phyloP scores from a whole-genome alignment of 805 yeast genomes.

The Brettanomyces nanus region DNA sequence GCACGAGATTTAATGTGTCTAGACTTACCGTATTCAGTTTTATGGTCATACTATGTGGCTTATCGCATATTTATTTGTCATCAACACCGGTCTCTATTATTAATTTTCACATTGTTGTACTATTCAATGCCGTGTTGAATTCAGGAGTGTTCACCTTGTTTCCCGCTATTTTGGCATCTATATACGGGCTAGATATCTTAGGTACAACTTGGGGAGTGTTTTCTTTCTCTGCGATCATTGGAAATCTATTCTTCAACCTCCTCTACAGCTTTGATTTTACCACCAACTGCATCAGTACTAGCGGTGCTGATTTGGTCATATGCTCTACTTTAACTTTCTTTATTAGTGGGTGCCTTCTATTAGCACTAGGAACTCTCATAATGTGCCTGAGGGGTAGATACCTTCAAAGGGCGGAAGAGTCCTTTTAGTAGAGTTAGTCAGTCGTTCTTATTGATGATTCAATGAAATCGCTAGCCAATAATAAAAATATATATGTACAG shows the following conservation, averaged over 20 bases:
- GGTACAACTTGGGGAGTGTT: constrained; percentile 93
- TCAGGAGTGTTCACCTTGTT: constrained; percentile 82
- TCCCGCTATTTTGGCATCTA: constrained; percentile 74
- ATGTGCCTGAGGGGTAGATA: constrained; percentile 17
- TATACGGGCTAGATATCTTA: constrained; percentile 83
- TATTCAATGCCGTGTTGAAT: constrained; percentile 29
- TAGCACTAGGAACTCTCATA: constrained; percentile 18
- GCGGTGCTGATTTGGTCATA: constrained; percentile 15
- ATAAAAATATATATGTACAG: no score
- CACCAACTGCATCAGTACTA: constrained; percentile 19
- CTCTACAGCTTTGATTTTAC: constrained; percentile 65
- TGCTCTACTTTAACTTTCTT: constrained; percentile 28
- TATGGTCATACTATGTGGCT: constrained; percentile 20
- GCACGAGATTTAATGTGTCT: constrained; percentile 21
- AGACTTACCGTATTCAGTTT: constrained; percentile 21
- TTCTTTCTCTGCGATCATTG: constrained; percentile 62
- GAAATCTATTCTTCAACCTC: constrained; percentile 40
- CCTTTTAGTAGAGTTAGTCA: no score
- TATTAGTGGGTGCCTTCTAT: constrained; percentile 18
- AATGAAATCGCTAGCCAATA: no score
- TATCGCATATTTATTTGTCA: constrained; percentile 24
- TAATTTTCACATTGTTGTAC: constrained; percentile 17
- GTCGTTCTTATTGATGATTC: no score
- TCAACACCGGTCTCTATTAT: constrained; percentile 14
- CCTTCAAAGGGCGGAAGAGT: constrained; percentile 18